A percentile compares a stretch with the other conserved stretches of the same genome.
These are phyloP conservation scores for Rhodocollybia butyracea DNA, from an alignment of 768 basidiomycete genomes.

Conservation along the genomic window DNA sequence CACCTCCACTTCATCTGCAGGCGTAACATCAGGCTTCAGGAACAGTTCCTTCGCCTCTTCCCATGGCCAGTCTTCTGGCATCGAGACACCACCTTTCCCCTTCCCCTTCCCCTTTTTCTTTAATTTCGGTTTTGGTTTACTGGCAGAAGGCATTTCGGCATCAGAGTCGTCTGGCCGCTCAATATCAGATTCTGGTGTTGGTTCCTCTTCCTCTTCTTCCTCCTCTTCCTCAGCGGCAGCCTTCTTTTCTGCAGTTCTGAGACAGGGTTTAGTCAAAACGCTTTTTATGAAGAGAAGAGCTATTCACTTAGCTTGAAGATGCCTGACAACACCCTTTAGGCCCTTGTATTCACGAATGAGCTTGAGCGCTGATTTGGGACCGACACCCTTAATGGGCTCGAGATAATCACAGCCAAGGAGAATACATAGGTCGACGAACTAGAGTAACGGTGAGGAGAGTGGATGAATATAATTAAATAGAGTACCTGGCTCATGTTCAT, in stretches of 20 bases:
- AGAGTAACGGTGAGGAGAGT: not conserved
- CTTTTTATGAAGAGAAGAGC: not conserved
- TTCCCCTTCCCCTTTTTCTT: constrained; percentile 49
- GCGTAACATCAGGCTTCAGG: constrained; percentile 83
- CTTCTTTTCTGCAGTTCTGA: constrained; percentile 36
- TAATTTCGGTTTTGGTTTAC: constrained; percentile 28
- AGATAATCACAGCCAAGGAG: constrained; percentile 97
- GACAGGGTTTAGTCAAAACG: not conserved
- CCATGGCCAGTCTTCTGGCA: constrained; percentile 98
- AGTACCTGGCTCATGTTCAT: constrained; percentile 89
- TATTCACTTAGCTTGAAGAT: constrained; percentile 73
- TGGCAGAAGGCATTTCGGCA: constrained; percentile 17
- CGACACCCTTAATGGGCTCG: constrained; percentile 96
- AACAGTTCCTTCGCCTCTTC: constrained; percentile 92
- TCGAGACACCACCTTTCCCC: constrained; percentile 70
- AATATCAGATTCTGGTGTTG: constrained; percentile 43
- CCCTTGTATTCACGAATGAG: constrained; percentile 79
- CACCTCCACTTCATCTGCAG: constrained; percentile 85
- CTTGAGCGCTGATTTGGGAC: constrained; percentile 94
- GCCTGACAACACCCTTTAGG: constrained; percentile 69
- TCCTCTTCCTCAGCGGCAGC: constrained; percentile 20
- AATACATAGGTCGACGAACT: constrained; percentile 97
- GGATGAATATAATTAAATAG: not conserved
- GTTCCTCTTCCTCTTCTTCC: constrained; percentile 29
- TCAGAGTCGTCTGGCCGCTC: constrained; percentile 35